Percentiles rank a stretch among this genome's conserved stretches.
phyloP scores from a whole-genome alignment of 805 yeast species.

The Isabelozyma gotoi region DNA sequence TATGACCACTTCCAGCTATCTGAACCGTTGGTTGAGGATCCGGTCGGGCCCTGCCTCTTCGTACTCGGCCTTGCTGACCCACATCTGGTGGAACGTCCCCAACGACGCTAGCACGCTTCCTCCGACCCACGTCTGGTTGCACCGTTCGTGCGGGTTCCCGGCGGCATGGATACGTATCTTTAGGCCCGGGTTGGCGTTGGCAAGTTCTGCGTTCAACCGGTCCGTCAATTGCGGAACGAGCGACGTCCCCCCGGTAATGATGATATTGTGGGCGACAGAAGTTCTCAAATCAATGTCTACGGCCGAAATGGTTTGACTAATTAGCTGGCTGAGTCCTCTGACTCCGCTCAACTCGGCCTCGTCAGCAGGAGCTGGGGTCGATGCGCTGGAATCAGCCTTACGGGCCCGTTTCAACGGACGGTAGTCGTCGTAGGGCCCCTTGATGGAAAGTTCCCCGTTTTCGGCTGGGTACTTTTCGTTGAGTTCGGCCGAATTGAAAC shows the following conservation, averaged over 20 bases:
- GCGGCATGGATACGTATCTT: slow-evolving; percentile 81
- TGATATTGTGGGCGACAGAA: slow-evolving; percentile 83
- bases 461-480: slow-evolving; percentile 32
- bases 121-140: slow-evolving; percentile 86
- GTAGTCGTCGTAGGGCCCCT: slow-evolving; percentile 57
- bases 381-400: slow-evolving; percentile 36
- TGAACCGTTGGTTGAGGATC: slow-evolving; percentile 76
- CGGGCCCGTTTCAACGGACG: slow-evolving; percentile 68
- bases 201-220: slow-evolving; percentile 68
- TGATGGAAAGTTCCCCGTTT: slow-evolving; percentile 53
- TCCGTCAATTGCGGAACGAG: slow-evolving; percentile 80
- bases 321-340: slow-evolving; percentile 60
- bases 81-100: slow-evolving; percentile 92
- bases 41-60: slow-evolving; percentile 87
- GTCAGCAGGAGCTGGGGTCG: slow-evolving; percentile 26
- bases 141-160: slow-evolving; percentile 76
- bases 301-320: slow-evolving; percentile 52
- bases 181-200: slow-evolving; percentile 73
- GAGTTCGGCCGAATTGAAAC: slow-evolving; percentile 21
- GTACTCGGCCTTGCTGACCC: slow-evolving; percentile 87
- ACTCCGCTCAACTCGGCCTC: slow-evolving; percentile 11
- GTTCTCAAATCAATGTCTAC: slow-evolving; percentile 84
- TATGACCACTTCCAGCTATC: slow-evolving; percentile 42
- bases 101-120: slow-evolving; percentile 84
- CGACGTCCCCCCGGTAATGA: slow-evolving; percentile 82